Conservation (phyloP, 345 rosid genomes). For the Mangifera indica region DNA sequence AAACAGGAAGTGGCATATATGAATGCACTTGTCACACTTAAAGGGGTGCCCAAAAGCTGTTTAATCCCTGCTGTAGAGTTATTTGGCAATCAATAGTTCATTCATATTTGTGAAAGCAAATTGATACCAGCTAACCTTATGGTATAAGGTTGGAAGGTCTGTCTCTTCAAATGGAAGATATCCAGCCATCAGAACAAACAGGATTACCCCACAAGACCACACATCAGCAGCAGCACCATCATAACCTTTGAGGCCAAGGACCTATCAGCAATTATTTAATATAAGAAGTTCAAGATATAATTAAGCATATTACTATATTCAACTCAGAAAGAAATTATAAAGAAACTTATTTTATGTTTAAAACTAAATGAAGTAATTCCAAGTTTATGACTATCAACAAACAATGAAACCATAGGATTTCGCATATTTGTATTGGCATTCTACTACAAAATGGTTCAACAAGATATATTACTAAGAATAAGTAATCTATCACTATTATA, state of each 20-base stretch:
- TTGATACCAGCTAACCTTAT: conserved; percentile 48
- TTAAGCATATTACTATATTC: neutral
- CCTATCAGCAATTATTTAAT: conserved; percentile 35
- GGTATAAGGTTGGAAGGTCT: conserved; percentile 74
- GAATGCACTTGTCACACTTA: too few species aligned
- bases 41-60: neutral
- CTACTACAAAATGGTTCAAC: neutral
- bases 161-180: conserved; percentile 75
- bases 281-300: conserved; percentile 9
- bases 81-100: neutral
- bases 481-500: neutral
- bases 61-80: neutral
- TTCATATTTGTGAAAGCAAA: conserved; percentile 9
- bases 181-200: conserved; percentile 85
- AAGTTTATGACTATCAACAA: neutral
- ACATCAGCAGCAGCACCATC: conserved; percentile 90
- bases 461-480: neutral
- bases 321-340: neutral
- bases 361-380: neutral
- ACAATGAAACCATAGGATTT: neutral
- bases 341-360: conserved; percentile 4
- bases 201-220: conserved; percentile 97
- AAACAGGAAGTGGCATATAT: neutral
- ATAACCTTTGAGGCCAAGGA: conserved; percentile 64
- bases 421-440: neutral